phyloP scores from a whole-genome alignment of 2,329 filamentous ascomycete species.

The Geosmithia flava region DNA sequence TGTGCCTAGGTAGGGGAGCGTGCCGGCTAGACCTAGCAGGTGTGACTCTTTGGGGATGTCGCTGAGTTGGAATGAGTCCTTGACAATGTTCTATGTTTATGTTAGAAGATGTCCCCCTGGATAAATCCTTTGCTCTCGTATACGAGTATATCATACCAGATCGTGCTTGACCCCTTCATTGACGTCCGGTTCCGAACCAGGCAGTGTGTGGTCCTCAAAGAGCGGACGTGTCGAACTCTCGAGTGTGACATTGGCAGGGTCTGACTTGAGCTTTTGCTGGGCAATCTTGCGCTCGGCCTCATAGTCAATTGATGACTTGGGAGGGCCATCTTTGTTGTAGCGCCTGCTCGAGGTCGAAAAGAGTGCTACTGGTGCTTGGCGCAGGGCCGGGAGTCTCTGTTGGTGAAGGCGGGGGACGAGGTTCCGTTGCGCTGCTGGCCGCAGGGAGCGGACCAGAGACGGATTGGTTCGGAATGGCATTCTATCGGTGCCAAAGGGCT shows the following conservation, averaged over 20 bases:
- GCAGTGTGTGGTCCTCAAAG: conserved; percentile 22
- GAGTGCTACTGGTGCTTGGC: not conserved
- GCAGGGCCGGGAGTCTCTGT: not conserved
- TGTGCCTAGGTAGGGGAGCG: conserved; percentile 76
- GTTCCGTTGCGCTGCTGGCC: not conserved
- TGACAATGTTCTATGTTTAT: conserved; percentile 43
- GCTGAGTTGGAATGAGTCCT: conserved; percentile 54
- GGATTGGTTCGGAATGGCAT: not conserved
- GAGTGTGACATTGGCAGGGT: conserved; percentile 47
- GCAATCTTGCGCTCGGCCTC: conserved; percentile 43
- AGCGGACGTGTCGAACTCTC: conserved; percentile 42
- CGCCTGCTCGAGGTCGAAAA: conserved; percentile 12
- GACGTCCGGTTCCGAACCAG: conserved; percentile 3
- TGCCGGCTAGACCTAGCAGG: conserved; percentile 60
- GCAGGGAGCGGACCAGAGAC: conserved; percentile 1
- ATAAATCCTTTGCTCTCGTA: too few species aligned
- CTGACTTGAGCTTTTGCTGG: conserved; percentile 41
- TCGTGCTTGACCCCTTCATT: conserved; percentile 27
- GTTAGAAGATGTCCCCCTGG: not conserved
- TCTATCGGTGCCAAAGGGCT: not conserved
- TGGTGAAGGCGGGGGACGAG: not conserved
- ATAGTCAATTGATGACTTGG: conserved; percentile 29
- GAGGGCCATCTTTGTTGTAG: conserved; percentile 10
- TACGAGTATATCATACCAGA: conserved; percentile 36
- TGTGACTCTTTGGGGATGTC: conserved; percentile 57